Evolutionary conservation across 202 grass and related monocot genomes (phyloP).

Genomic region (Saccharum hybrid): DNA sequence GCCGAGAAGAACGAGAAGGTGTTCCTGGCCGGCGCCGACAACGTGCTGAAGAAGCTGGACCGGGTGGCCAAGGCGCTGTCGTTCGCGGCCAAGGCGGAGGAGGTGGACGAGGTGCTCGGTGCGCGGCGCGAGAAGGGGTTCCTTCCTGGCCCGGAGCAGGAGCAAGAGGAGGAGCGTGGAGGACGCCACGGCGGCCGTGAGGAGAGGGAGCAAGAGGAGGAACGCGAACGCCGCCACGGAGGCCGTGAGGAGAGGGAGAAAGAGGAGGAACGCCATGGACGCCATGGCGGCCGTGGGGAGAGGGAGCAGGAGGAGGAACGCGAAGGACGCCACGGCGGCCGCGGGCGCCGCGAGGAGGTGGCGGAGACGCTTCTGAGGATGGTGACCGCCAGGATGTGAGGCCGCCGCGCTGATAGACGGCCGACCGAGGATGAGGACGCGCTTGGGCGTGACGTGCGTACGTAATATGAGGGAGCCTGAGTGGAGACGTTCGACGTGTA

Average conservation of each 20-base stretch:
- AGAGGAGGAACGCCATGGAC: constrained; percentile 26
- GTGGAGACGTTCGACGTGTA: neutral
- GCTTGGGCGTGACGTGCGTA: neutral
- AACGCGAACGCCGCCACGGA: neutral
- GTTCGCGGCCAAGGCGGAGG: constrained; percentile 45
- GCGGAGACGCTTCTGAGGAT: constrained; percentile 37
- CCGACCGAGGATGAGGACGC: neutral
- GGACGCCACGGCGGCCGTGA: neutral
- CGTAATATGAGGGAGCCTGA: neutral
- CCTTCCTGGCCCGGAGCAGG: constrained; percentile 49
- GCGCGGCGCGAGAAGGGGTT: constrained; percentile 46
- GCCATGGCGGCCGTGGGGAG: neutral
- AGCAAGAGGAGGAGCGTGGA: constrained; percentile 14
- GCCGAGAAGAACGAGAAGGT: constrained; percentile 66
- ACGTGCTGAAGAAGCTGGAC: constrained; percentile 64
- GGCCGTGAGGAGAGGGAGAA: constrained; percentile 19
- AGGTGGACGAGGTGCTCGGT: constrained; percentile 66
- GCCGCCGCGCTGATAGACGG: neutral
- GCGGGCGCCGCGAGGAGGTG: constrained; percentile 26
- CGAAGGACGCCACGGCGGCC: neutral
- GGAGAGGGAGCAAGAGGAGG: constrained; percentile 11
- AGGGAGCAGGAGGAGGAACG: constrained; percentile 12
- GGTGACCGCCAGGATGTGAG: constrained; percentile 39
- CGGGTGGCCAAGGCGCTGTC: constrained; percentile 64
- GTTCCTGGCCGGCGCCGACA: constrained; percentile 70